Percentiles rank a stretch among this genome's conserved stretches.
phyloP scores from a whole-genome alignment of 345 rosid species.

The Turritis glabra region DNA sequence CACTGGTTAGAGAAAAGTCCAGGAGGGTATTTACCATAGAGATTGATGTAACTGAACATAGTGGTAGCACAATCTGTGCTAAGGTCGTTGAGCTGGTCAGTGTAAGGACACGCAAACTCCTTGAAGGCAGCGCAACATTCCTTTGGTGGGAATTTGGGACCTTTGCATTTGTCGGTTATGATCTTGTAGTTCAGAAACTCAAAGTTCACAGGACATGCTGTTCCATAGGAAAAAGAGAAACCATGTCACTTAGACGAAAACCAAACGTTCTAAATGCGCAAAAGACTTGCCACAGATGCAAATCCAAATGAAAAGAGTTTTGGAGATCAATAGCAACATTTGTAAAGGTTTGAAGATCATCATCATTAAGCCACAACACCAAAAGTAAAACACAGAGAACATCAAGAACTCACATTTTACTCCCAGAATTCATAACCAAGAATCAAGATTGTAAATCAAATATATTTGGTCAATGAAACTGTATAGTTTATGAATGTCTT shows the following conservation, averaged over 20 bases:
- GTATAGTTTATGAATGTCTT: neutral
- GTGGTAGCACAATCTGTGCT: slow-evolving; percentile 53
- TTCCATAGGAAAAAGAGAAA: slow-evolving; percentile 7
- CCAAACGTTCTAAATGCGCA: neutral
- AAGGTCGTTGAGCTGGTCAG: slow-evolving; percentile 45
- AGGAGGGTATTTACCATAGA: slow-evolving; percentile 61
- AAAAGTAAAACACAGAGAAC: neutral
- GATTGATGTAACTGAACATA: slow-evolving; percentile 69
- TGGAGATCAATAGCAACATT: neutral
- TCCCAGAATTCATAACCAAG: neutral
- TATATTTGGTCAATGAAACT: neutral
- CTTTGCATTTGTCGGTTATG: slow-evolving; percentile 57
- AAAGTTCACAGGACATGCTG: slow-evolving; percentile 67
- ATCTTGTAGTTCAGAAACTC: slow-evolving; percentile 60
- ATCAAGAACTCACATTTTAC: neutral
- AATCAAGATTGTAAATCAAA: slow-evolving; percentile 9
- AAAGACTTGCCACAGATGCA: neutral
- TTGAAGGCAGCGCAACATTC: slow-evolving; percentile 53
- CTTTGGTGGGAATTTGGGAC: slow-evolving; percentile 51
- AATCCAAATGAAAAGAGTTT: neutral
- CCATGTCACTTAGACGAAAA: neutral
- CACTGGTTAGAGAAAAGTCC: slow-evolving; percentile 66
- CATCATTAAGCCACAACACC: neutral
- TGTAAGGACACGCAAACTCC: slow-evolving; percentile 68
- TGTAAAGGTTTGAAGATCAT: slow-evolving; percentile 8